Evolutionary conservation across 75 land plant species (phyloP).

Genomic region (Sequoia sempervirens): DNA sequence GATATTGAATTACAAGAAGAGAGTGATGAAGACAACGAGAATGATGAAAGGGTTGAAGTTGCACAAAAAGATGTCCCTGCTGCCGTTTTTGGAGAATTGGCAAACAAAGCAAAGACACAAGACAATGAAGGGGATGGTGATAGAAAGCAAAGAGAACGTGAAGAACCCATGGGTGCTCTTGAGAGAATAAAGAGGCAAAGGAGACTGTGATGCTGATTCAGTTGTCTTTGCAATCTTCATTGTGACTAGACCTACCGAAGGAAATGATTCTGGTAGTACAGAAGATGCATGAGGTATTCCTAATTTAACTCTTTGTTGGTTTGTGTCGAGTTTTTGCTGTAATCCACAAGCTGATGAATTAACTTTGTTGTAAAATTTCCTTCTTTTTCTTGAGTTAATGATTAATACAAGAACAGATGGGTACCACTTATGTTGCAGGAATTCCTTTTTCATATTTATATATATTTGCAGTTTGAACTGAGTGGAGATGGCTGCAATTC

Average conservation of each 20-base stretch:
- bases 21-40: slow-evolving; percentile 43
- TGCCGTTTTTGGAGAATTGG: slow-evolving; percentile 79
- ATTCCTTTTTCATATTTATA: background rate
- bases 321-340: background rate
- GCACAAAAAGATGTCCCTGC: slow-evolving; percentile 70
- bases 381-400: background rate
- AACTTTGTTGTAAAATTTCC: background rate
- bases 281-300: slow-evolving; percentile 4
- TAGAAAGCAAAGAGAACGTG: slow-evolving; percentile 21
- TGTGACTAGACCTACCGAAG: background rate
- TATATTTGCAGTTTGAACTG: background rate
- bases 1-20: slow-evolving; percentile 73
- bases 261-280: background rate
- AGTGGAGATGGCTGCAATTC: background rate
- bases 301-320: background rate
- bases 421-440: background rate
- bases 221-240: background rate
- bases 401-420: background rate
- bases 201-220: slow-evolving; percentile 15
- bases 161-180: slow-evolving; percentile 62
- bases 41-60: slow-evolving; percentile 48
- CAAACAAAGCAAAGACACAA: slow-evolving; percentile 22
- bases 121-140: slow-evolving; percentile 14
- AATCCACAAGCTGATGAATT: background rate
- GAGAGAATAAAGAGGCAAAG: slow-evolving; percentile 79